Conservation (phyloP, 495 filamentous ascomycete genomes). For the Xylaria intraflava region DNA sequence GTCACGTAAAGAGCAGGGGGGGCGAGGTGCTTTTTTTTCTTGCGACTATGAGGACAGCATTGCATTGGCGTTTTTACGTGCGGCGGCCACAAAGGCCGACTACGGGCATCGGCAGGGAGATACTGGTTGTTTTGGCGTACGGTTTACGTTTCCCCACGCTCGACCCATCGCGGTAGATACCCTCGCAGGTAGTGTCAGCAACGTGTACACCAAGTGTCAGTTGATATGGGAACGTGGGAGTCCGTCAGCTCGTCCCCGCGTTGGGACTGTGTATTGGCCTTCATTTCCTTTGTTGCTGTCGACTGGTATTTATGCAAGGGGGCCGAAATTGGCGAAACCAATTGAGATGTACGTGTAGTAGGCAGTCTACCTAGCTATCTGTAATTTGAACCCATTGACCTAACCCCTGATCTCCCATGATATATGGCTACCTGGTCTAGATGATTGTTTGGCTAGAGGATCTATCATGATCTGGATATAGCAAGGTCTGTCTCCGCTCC, state of each 20-base stretch:
- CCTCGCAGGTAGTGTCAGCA: slow-evolving; percentile 18
- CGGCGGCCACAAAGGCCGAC: slow-evolving; percentile 6
- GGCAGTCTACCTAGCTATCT: neutral
- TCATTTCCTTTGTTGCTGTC: neutral
- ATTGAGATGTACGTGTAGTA: no score
- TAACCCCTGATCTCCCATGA: neutral
- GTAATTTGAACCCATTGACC: neutral
- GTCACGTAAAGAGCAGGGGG: neutral
- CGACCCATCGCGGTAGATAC: slow-evolving; percentile 22
- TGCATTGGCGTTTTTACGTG: slow-evolving; percentile 24
- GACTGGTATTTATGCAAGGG: no score
- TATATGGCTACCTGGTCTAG: no score
- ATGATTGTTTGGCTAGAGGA: neutral
- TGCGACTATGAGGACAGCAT: slow-evolving; percentile 12
- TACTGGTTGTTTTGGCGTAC: slow-evolving; percentile 26
- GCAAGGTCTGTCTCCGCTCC: neutral
- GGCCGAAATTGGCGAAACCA: no score
- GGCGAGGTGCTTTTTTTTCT: neutral
- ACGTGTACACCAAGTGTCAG: slow-evolving; percentile 1
- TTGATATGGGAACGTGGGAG: neutral
- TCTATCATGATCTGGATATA: neutral
- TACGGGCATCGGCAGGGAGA: slow-evolving; percentile 17
- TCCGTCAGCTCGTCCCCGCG: neutral
- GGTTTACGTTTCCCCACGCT: slow-evolving; percentile 24
- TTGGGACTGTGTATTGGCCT: neutral